Evolutionary conservation across 768 basidiomycete species (phyloP).

Genomic region (Leucocoprinus birnbaumii): DNA sequence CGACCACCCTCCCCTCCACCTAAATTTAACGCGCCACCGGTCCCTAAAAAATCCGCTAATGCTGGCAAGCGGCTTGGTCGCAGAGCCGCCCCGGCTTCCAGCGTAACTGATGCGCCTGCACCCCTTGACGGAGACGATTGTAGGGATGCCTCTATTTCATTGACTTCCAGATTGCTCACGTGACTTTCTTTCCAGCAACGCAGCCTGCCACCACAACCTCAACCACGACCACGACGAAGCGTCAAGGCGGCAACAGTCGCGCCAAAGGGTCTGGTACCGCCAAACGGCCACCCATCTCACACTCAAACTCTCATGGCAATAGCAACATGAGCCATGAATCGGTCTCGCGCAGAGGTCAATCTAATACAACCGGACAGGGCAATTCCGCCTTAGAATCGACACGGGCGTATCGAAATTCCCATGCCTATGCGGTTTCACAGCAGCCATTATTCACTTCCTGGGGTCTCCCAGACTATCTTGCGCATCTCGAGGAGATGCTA

Average conservation of each 20-base stretch:
- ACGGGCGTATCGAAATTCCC: conserved; percentile 73
- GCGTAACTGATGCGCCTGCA: conserved; percentile 24
- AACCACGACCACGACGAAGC: conserved; percentile 25
- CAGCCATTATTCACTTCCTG: conserved; percentile 82
- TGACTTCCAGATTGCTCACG: conserved; percentile 6
- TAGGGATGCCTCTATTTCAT: conserved; percentile 25
- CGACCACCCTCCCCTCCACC: conserved; percentile 27
- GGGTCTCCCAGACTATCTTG: conserved; percentile 91
- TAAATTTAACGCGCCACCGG: conserved; percentile 22
- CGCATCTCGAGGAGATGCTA: conserved; percentile 81
- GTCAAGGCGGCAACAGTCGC: conserved; percentile 32
- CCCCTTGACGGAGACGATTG: conserved; percentile 62
- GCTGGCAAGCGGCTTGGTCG: conserved; percentile 44
- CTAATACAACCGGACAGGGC: conserved; percentile 34
- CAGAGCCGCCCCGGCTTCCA: conserved; percentile 28
- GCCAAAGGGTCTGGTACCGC: conserved; percentile 37
- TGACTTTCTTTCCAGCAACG: conserved; percentile 10
- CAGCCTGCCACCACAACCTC: conserved; percentile 18
- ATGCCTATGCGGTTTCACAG: conserved; percentile 77
- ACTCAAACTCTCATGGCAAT: conserved; percentile 25
- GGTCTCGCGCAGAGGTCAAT: conserved; percentile 47
- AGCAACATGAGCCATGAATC: conserved; percentile 34
- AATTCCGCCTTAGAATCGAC: conserved; percentile 44
- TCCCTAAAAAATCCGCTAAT: background rate
- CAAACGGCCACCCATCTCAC: conserved; percentile 34